Evolutionary conservation across 768 basidiomycete species (phyloP).

Genomic region (Macrocybe gigantea): DNA sequence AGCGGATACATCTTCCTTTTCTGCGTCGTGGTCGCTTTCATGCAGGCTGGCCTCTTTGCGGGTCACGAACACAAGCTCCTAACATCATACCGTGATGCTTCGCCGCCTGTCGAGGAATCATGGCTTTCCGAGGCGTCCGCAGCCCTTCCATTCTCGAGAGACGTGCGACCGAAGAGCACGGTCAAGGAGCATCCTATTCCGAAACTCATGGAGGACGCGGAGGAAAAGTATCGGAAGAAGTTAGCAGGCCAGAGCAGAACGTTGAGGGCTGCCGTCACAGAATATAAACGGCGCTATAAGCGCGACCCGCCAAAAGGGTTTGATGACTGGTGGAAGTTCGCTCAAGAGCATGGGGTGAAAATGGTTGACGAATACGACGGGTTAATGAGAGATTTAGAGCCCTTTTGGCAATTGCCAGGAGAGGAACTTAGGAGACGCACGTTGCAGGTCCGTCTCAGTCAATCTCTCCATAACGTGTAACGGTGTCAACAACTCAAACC

Average conservation of each 20-base stretch:
- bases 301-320: slow-evolving; percentile 87
- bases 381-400: slow-evolving; percentile 72
- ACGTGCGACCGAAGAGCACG: slow-evolving; percentile 5
- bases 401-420: slow-evolving; percentile 76
- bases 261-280: slow-evolving; percentile 68
- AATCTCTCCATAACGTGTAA: background rate
- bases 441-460: slow-evolving; percentile 36
- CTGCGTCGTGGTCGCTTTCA: slow-evolving; percentile 39
- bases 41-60: slow-evolving; percentile 42
- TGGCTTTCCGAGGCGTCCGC: slow-evolving; percentile 14
- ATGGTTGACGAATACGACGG: slow-evolving; percentile 90
- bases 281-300: slow-evolving; percentile 76
- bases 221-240: slow-evolving; percentile 59
- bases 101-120: slow-evolving; percentile 10
- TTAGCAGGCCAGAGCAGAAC: slow-evolving; percentile 76
- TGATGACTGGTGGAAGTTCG: slow-evolving; percentile 86
- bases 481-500: background rate
- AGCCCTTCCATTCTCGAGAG: slow-evolving; percentile 12
- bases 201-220: slow-evolving; percentile 77
- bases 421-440: slow-evolving; percentile 66
- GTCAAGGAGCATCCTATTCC: slow-evolving; percentile 70
- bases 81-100: slow-evolving; percentile 10
- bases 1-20: slow-evolving; percentile 36
- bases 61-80: slow-evolving; percentile 23
- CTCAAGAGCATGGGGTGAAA: slow-evolving; percentile 60